Percentiles rank a stretch among this genome's conserved stretches.
phyloP scores from a whole-genome alignment of 305 asterid genomes.

The Solanum hybrid region DNA sequence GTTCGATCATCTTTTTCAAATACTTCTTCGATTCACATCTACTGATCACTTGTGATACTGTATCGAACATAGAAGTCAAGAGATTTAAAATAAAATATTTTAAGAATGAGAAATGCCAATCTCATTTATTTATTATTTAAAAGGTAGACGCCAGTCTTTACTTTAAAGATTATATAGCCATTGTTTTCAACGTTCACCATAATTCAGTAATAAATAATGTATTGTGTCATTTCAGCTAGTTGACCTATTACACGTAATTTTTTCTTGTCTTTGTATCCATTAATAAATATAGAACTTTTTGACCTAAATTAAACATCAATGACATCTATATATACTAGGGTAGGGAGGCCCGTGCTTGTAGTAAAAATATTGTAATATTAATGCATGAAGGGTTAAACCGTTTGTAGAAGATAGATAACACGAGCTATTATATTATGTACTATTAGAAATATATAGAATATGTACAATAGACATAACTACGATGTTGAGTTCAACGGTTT shows the following conservation, averaged over 20 bases:
- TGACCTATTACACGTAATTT: not conserved
- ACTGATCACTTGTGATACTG: not conserved
- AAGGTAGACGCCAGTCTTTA: not conserved
- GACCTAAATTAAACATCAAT: not conserved
- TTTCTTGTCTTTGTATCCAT: not conserved
- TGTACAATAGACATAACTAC: too few species aligned
- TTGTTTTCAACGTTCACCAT: not conserved
- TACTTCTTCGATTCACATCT: accelerated
- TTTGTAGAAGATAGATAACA: too few species aligned
- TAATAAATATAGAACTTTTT: not conserved
- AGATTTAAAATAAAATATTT: not conserved
- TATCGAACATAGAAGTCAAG: not conserved
- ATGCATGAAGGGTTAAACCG: too few species aligned
- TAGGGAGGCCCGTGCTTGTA: too few species aligned
- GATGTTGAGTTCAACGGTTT: too few species aligned
- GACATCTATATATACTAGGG: not conserved
- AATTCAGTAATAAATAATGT: not conserved
- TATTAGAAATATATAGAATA: too few species aligned
- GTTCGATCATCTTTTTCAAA: not conserved
- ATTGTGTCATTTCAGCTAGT: not conserved
- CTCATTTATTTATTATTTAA: not conserved
- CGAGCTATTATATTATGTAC: too few species aligned
- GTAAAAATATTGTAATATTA: too few species aligned
- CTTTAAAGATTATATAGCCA: not conserved
- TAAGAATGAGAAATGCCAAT: not conserved